phyloP scores from a whole-genome alignment of 116 monocot species.

The Phalaenopsis hybrid region DNA sequence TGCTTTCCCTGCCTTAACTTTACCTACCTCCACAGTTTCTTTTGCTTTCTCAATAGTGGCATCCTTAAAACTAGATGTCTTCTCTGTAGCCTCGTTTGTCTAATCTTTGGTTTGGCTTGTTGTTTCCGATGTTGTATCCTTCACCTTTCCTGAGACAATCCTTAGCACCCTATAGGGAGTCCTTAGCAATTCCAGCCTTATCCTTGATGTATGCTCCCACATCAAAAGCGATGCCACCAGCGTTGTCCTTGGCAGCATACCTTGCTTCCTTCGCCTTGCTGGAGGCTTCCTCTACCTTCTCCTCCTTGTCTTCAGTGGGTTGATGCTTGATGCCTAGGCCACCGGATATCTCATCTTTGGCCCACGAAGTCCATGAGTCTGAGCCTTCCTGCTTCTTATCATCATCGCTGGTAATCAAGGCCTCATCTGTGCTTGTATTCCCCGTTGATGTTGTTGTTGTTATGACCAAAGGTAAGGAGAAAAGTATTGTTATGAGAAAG shows the following conservation, averaged over 20 bases:
- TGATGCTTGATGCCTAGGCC: conserved; percentile 20
- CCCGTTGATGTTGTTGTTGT: background rate
- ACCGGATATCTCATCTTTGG: conserved; percentile 27
- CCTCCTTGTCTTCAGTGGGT: background rate
- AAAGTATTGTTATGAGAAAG: background rate
- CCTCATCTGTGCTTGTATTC: background rate
- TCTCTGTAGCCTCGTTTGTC: background rate
- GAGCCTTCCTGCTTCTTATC: conserved; percentile 8
- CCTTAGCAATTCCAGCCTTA: background rate
- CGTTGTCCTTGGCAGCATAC: background rate
- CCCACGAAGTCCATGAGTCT: conserved; percentile 31
- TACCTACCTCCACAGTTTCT: background rate
- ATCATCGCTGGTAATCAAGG: background rate
- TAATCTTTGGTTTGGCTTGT: background rate
- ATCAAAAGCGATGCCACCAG: conserved; percentile 10
- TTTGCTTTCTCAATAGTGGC: background rate
- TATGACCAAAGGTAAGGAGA: background rate
- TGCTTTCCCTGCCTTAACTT: background rate
- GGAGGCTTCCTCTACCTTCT: background rate
- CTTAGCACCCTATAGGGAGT: background rate
- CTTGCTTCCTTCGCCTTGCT: conserved; percentile 6
- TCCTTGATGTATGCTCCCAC: background rate
- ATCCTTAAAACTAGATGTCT: background rate
- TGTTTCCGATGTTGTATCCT: background rate
- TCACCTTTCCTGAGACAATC: background rate